Evolutionary conservation across 2,329 filamentous ascomycete species (phyloP).

Genomic region (Hansfordia pulvinata): DNA sequence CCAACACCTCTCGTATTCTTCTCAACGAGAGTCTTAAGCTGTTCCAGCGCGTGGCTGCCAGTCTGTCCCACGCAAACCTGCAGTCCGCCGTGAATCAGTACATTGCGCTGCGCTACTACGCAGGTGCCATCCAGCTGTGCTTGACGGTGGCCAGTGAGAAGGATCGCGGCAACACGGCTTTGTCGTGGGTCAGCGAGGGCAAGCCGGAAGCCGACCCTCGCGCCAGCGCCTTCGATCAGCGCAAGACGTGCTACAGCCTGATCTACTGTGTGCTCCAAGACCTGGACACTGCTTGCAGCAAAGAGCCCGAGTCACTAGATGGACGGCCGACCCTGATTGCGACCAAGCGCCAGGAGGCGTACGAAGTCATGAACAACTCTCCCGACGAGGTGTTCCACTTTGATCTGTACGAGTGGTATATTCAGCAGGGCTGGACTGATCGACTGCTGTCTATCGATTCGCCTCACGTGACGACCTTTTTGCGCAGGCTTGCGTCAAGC

Average conservation of each 20-base stretch:
- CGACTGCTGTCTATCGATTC: slow-evolving; percentile 76
- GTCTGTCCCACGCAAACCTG: slow-evolving; percentile 68
- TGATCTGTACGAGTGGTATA: slow-evolving; percentile 96
- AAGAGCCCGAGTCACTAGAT: slow-evolving; percentile 61
- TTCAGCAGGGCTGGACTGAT: slow-evolving; percentile 71
- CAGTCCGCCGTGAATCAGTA: slow-evolving; percentile 69
- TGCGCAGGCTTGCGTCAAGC: slow-evolving; percentile 60
- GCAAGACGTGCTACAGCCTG: slow-evolving; percentile 74
- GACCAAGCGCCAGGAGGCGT: slow-evolving; percentile 75
- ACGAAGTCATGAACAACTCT: slow-evolving; percentile 77
- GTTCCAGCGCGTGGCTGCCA: slow-evolving; percentile 79
- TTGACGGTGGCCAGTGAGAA: slow-evolving; percentile 71
- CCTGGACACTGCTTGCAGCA: slow-evolving; percentile 57
- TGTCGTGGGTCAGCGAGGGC: slow-evolving; percentile 79
- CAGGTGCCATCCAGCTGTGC: slow-evolving; percentile 80
- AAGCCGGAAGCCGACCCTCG: slow-evolving; percentile 60
- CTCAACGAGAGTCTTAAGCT: slow-evolving; percentile 81
- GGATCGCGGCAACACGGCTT: slow-evolving; percentile 75
- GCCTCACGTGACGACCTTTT: slow-evolving; percentile 73
- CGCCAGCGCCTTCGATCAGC: slow-evolving; percentile 50
- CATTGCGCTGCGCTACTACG: slow-evolving; percentile 73
- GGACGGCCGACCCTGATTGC: slow-evolving; percentile 63
- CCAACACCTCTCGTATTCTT: slow-evolving; percentile 62
- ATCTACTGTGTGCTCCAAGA: slow-evolving; percentile 69
- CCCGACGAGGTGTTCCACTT: slow-evolving; percentile 91